These are phyloP conservation scores for Chrysosporium keratinophilum DNA, from an alignment of 2,329 filamentous ascomycete species.

Conservation along the genomic window DNA sequence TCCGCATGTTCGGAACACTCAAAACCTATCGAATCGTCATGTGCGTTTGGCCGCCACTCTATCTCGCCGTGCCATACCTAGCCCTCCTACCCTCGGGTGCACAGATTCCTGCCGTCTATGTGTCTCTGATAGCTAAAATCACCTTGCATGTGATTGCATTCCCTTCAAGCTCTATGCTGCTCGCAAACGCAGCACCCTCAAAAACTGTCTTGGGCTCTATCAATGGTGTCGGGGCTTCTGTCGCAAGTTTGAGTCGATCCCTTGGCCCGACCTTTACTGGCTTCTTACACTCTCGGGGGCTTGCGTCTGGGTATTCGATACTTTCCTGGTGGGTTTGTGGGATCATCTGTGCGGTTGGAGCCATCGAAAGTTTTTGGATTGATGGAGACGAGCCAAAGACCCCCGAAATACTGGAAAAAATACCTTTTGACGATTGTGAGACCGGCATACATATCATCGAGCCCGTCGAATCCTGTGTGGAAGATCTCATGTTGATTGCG, in stretches of 20 bases:
- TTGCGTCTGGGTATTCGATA: slow-evolving; percentile 71
- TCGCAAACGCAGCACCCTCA: slow-evolving; percentile 78
- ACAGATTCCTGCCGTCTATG: slow-evolving; percentile 64
- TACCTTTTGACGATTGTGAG: slow-evolving; percentile 7
- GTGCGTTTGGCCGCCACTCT: slow-evolving; percentile 74
- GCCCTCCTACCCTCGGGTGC: slow-evolving; percentile 65
- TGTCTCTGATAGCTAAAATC: slow-evolving; percentile 80
- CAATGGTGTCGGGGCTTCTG: slow-evolving; percentile 85
- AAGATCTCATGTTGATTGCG: not conserved
- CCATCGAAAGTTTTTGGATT: slow-evolving; percentile 64
- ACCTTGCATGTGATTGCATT: slow-evolving; percentile 86
- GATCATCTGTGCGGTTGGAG: slow-evolving; percentile 62
- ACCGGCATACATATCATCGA: slow-evolving; percentile 2
- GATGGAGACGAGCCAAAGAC: slow-evolving; percentile 45
- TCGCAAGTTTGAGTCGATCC: slow-evolving; percentile 76
- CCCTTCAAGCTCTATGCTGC: slow-evolving; percentile 77
- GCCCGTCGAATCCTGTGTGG: not conserved
- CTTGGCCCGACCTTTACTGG: slow-evolving; percentile 85
- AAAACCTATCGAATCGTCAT: slow-evolving; percentile 73
- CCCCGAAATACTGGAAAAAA: slow-evolving; percentile 3
- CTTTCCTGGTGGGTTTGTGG: slow-evolving; percentile 90
- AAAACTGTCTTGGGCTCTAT: slow-evolving; percentile 78
- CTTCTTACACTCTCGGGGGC: slow-evolving; percentile 68
- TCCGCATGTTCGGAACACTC: slow-evolving; percentile 64
- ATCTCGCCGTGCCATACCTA: slow-evolving; percentile 79